A percentile compares a stretch with the other conserved stretches of the same genome.
These are phyloP conservation scores for Mentha longifolia DNA, from an alignment of 257 asterid species.

Conservation along the genomic window DNA sequence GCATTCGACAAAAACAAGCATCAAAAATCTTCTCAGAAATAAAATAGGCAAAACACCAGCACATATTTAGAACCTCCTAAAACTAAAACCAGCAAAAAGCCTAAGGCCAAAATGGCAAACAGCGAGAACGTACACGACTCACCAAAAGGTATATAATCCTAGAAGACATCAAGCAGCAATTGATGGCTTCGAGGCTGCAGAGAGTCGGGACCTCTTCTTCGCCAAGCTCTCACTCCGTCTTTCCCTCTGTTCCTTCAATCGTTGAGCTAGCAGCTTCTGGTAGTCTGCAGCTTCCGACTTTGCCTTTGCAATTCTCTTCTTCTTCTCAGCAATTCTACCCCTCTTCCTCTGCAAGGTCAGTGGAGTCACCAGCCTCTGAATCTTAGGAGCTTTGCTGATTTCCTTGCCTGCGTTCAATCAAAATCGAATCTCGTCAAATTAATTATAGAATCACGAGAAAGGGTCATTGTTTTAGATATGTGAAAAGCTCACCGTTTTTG, in stretches of 20 bases:
- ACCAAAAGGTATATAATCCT: background rate
- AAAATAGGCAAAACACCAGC: background rate
- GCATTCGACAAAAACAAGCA: slow-evolving; percentile 12
- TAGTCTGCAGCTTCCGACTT: slow-evolving; percentile 71
- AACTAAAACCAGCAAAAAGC: slow-evolving; percentile 31
- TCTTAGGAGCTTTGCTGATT: slow-evolving; percentile 60
- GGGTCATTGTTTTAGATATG: background rate
- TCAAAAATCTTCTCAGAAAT: slow-evolving; percentile 18
- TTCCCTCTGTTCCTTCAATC: slow-evolving; percentile 78
- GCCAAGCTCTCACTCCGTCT: slow-evolving; percentile 70
- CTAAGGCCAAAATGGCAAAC: background rate
- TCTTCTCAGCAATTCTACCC: slow-evolving; percentile 61
- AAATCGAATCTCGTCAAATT: background rate
- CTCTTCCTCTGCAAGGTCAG: slow-evolving; percentile 54
- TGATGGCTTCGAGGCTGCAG: slow-evolving; percentile 43
- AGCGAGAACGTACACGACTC: slow-evolving; percentile 15
- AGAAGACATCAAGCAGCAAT: slow-evolving; percentile 29
- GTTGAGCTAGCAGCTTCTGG: slow-evolving; percentile 65
- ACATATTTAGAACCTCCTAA: slow-evolving; percentile 8
- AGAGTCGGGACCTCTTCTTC: slow-evolving; percentile 50
- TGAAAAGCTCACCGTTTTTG: slow-evolving; percentile 35
- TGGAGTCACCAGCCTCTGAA: slow-evolving; percentile 54
- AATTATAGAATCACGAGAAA: background rate
- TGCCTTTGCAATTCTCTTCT: slow-evolving; percentile 73
- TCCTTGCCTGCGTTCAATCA: slow-evolving; percentile 47